A percentile compares a stretch with the other conserved stretches of the same genome.
Conservation (phyloP, 805 yeast species). For the Cephaloascus albidus region DNA sequence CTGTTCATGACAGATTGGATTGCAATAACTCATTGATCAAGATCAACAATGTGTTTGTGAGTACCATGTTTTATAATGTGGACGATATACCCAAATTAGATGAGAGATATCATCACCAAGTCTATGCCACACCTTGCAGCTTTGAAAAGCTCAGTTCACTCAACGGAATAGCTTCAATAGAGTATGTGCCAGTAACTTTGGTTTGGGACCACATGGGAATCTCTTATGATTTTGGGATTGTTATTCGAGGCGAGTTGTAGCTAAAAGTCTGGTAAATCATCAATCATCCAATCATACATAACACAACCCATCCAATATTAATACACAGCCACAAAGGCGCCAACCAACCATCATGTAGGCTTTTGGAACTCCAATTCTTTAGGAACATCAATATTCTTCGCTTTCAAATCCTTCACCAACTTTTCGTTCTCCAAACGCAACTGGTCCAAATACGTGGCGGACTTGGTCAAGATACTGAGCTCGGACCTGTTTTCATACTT, state of each 20-base stretch:
- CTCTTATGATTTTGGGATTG: constrained; percentile 10
- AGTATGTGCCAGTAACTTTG: constrained; percentile 14
- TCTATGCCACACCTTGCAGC: constrained; percentile 2
- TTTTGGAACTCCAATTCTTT: constrained; percentile 15
- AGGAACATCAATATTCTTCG: constrained; percentile 32
- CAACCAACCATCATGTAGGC: not conserved
- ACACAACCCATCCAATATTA: no score
- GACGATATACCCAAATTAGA: constrained; percentile 3
- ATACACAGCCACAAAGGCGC: no score
- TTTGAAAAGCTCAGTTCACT: not conserved
- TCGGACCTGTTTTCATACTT: constrained; percentile 76
- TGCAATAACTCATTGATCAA: not conserved
- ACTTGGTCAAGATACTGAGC: constrained; percentile 59
- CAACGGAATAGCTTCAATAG: constrained; percentile 7
- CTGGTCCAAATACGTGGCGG: constrained; percentile 43
- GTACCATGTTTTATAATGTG: constrained; percentile 6
- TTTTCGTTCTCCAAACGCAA: constrained; percentile 39
- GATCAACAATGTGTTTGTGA: not conserved
- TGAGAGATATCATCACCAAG: constrained; percentile 3
- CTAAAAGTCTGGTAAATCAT: no score
- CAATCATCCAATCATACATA: no score
- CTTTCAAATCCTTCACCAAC: constrained; percentile 30
- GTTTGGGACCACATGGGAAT: constrained; percentile 16
- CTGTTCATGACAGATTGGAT: not conserved
- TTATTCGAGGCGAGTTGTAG: constrained; percentile 7